Evolutionary conservation across 768 basidiomycete species (phyloP).

Genomic region (Gymnopilus junonius): DNA sequence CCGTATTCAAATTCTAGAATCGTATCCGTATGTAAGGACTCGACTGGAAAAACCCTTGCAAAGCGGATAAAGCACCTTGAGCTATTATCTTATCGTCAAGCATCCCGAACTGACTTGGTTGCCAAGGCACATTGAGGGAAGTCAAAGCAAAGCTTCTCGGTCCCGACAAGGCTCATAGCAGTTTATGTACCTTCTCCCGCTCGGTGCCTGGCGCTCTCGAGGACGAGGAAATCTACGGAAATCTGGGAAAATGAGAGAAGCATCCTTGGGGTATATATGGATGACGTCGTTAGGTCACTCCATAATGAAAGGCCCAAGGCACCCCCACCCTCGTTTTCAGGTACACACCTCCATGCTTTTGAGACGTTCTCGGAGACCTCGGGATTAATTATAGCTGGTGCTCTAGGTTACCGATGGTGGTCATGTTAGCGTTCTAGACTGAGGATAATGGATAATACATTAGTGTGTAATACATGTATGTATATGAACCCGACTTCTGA

Average conservation of each 20-base stretch:
- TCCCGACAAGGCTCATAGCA: background rate
- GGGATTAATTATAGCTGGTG: background rate
- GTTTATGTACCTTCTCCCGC: too few relatives aligned
- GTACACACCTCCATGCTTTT: background rate
- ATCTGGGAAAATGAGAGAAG: slow-evolving; percentile 5
- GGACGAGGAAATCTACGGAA: slow-evolving; percentile 8
- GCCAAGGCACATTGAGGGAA: background rate
- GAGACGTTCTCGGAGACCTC: background rate
- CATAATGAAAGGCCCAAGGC: background rate
- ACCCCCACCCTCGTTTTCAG: too few relatives aligned
- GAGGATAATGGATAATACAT: too few relatives aligned
- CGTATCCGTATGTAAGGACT: too few relatives aligned
- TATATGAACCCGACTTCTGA: background rate
- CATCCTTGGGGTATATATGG: background rate
- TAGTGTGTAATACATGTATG: too few relatives aligned
- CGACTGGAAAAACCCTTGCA: too few relatives aligned
- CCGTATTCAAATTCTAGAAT: too few relatives aligned
- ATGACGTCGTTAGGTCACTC: background rate
- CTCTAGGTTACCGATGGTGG: background rate
- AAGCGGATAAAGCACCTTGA: too few relatives aligned
- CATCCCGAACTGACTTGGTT: background rate
- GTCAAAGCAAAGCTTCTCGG: background rate
- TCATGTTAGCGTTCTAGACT: too few relatives aligned
- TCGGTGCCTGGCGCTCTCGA: background rate
- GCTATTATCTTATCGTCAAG: background rate